Conservation (phyloP, 169 alveolate genomes). For the Haemoproteus tartakovskyi region DNA sequence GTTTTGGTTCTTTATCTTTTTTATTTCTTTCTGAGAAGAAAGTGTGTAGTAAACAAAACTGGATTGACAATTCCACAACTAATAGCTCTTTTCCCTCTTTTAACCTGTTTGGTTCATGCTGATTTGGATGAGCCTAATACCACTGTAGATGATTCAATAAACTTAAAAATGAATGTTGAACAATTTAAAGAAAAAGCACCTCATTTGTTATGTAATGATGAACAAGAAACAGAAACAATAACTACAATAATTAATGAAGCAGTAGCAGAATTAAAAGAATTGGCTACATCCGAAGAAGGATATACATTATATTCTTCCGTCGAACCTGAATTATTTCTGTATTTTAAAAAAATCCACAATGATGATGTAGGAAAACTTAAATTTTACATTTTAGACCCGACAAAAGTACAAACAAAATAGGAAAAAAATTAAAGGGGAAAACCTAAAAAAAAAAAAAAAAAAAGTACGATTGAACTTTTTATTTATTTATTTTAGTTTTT, state of each 20-base stretch:
- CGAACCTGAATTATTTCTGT: slow-evolving; percentile 3
- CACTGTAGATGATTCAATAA: too few relatives aligned
- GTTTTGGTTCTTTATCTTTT: too few relatives aligned
- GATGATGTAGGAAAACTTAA: slow-evolving; percentile 40
- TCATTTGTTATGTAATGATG: slow-evolving; percentile 21
- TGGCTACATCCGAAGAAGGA: neutral
- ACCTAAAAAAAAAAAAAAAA: neutral
- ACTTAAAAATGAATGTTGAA: too few relatives aligned
- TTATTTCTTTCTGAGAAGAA: too few relatives aligned
- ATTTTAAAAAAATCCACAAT: slow-evolving; percentile 38
- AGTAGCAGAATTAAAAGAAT: neutral
- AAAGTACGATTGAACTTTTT: neutral
- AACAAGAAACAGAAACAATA: slow-evolving; percentile 24
- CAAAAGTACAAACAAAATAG: slow-evolving; percentile 22
- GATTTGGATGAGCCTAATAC: too few relatives aligned
- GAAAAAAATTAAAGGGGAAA: too few relatives aligned
- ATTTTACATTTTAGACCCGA: slow-evolving; percentile 5
- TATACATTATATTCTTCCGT: slow-evolving; percentile 6
- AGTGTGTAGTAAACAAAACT: too few relatives aligned
- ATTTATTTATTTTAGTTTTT: too few relatives aligned
- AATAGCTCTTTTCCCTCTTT: too few relatives aligned
- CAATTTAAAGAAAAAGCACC: too few relatives aligned
- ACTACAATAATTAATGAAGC: slow-evolving; percentile 30
- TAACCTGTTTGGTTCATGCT: too few relatives aligned
- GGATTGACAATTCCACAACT: too few relatives aligned